Evolutionary conservation across 306 rosid genomes (phyloP), one percentile per base, ranked within the genome.

Genomic region (Ormosia semicastrata): DNA sequence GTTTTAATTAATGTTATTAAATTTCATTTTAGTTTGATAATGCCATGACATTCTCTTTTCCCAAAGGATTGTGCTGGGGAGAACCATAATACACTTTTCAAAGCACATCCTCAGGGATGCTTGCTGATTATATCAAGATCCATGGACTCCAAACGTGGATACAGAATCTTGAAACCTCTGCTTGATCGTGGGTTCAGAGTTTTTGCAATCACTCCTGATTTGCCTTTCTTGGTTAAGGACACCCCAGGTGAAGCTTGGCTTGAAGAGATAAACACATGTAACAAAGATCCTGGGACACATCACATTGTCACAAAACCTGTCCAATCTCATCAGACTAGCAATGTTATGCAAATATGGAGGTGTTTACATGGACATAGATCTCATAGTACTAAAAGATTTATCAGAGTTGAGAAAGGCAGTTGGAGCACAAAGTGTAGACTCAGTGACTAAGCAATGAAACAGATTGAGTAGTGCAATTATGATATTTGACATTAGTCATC

Each of bases 221-320:
- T 92, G 80, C 57, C 94, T 7, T 87, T 82, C 76, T 82, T 92
- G 74, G 89, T 92, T 83, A 85, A 73, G 30, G 77, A 83, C 57
- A 92, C 94, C 5, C 94, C 92, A 2, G 93, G 85, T 0, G 85
- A 87, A 75, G 65, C 85, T 37, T 92, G 93, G 94, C 80, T 90
- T 32, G 63, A 79, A 79, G 62, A 58, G 33, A 15, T 69, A 11
- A 69, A 79, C 0, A 70, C 36, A 15, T 77, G 83, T 15, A 43
- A 3, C 63, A 87, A 33, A 62, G 97, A 92, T 73, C 97, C 93
- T 2, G 97, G 97, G 97, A 15, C 77, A 54, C 43, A 90, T 90
- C 64, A 89, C 93, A 30, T 75, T 89, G 58, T 87, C 91, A 15
- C 93, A 86, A 67, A 92, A 92, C 41, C 82, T 89, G 46, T 86